Conservation (phyloP, 495 filamentous ascomycete genomes). For the Pseudomonodictys pantanalensis region DNA sequence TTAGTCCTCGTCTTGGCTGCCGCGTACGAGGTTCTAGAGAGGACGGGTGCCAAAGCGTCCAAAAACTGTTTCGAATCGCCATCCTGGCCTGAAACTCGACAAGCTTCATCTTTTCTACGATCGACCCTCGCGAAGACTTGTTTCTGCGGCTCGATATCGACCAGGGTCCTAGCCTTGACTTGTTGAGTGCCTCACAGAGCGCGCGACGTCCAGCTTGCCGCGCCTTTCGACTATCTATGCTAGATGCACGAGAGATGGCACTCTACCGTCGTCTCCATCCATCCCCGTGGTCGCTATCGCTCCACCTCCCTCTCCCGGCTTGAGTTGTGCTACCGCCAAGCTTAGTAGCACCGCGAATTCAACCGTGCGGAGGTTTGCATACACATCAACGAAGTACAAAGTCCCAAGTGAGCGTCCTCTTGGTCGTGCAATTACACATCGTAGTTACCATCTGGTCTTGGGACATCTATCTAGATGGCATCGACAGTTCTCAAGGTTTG, state of each 20-base stretch:
- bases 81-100: slow-evolving; percentile 9
- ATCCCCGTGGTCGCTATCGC: neutral
- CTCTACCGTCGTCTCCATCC: too few species aligned
- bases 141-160: slow-evolving; percentile 13
- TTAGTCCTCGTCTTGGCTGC: slow-evolving; percentile 18
- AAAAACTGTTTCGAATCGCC: slow-evolving; percentile 26
- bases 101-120: slow-evolving; percentile 11
- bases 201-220: neutral
- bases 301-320: neutral
- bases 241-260: too few species aligned
- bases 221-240: neutral
- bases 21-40: too few species aligned
- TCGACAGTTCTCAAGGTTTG: neutral
- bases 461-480: neutral
- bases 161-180: too few species aligned
- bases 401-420: neutral
- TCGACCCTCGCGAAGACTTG: slow-evolving; percentile 14
- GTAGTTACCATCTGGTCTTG: neutral
- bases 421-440: neutral
- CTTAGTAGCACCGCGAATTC: neutral
- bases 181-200: slow-evolving; percentile 9
- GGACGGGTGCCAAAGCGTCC: too few species aligned
- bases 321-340: slow-evolving; percentile 12
- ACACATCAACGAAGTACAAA: slow-evolving; percentile 19
- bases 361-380: slow-evolving; percentile 26